Conservation (phyloP, 148 eudicot genomes). For the Chenopodium album region DNA sequence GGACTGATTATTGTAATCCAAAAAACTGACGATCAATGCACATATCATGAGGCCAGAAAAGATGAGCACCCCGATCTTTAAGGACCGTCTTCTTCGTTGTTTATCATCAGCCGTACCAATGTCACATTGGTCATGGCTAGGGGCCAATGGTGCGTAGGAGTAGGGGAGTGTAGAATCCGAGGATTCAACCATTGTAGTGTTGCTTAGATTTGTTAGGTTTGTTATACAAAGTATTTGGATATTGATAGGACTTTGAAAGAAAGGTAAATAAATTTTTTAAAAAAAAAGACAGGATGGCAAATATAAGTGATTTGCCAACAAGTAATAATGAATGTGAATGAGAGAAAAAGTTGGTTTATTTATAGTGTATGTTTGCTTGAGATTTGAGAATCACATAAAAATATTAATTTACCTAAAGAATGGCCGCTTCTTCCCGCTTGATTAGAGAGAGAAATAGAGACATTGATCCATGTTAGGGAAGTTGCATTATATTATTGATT, state of each 20-base stretch:
- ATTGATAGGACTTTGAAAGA: background rate
- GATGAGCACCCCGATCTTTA: constrained; percentile 26
- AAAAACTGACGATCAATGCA: constrained; percentile 30
- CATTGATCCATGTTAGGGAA: constrained; percentile 7
- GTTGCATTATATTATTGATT: background rate
- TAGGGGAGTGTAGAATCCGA: constrained; percentile 27
- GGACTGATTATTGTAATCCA: constrained; percentile 7
- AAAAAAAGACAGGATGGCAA: background rate
- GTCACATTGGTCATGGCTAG: background rate
- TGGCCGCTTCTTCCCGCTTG: constrained; percentile 9
- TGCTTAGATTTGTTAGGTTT: background rate
- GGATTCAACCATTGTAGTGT: constrained; percentile 18
- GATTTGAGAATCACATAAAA: constrained; percentile 14
- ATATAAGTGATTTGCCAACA: constrained; percentile 11
- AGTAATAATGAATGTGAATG: background rate
- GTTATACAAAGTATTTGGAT: background rate
- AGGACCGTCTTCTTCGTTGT: constrained; percentile 2
- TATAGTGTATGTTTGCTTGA: constrained; percentile 18
- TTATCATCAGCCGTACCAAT: background rate
- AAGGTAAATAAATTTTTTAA: background rate
- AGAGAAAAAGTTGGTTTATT: constrained; percentile 15
- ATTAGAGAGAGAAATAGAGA: constrained; percentile 10
- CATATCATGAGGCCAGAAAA: constrained; percentile 32
- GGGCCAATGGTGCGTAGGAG: constrained; percentile 31
- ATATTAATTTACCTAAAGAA: background rate